phyloP scores from a whole-genome alignment of 2,329 filamentous ascomycete species.

The Incumbomyces delicatus region DNA sequence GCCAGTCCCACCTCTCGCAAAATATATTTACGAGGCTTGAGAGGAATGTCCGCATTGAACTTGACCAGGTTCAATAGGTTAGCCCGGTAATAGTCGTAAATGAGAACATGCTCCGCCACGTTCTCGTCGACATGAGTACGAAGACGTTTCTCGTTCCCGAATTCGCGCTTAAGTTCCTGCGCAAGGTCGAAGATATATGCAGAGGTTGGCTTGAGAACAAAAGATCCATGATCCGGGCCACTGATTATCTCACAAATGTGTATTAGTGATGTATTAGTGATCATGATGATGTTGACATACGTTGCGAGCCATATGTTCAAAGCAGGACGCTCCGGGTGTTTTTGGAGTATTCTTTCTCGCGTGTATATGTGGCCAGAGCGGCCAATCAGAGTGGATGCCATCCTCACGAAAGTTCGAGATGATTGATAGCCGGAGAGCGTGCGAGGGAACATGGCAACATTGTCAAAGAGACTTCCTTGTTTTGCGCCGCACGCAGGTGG shows the following conservation, averaged over 20 bases:
- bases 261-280: background rate
- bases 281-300: slow-evolving; percentile 3
- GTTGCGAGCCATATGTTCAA: slow-evolving; percentile 7
- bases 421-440: no score
- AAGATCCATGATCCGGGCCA: slow-evolving; percentile 3
- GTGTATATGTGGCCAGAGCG: slow-evolving; percentile 13
- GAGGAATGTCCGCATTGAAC: slow-evolving; percentile 3
- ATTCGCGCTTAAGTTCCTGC: slow-evolving; percentile 4
- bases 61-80: slow-evolving; percentile 5
- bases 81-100: slow-evolving; percentile 8
- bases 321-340: slow-evolving; percentile 7
- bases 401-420: slow-evolving; percentile 7
- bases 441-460: no score
- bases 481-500: no score
- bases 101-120: slow-evolving; percentile 5
- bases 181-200: slow-evolving; percentile 10
- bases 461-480: no score
- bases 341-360: slow-evolving; percentile 11
- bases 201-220: slow-evolving; percentile 12
- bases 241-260: slow-evolving; percentile 1
- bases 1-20: slow-evolving; percentile 5
- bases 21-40: slow-evolving; percentile 3
- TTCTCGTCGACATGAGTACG: slow-evolving; percentile 9
- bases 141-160: slow-evolving; percentile 4
- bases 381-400: slow-evolving; percentile 12